Evolutionary conservation across 768 basidiomycete species (phyloP).

Genomic region (Gymnopilus dilepis): DNA sequence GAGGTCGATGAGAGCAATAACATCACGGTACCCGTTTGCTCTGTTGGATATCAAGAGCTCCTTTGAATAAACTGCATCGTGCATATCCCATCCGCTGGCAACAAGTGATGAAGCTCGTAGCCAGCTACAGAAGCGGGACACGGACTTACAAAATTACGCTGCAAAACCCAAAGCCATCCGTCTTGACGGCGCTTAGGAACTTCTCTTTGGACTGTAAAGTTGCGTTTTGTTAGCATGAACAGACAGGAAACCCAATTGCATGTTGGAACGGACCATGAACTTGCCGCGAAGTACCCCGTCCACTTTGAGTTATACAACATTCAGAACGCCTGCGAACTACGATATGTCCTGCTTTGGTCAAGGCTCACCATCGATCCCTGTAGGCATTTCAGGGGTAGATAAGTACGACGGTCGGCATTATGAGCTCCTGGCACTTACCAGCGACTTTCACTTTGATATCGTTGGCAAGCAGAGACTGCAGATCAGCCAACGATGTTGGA

Average conservation of each 20-base stretch:
- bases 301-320: conserved; percentile 47
- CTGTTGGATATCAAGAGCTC: conserved; percentile 93
- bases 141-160: conserved; percentile 83
- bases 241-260: background rate
- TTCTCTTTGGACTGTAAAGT: conserved; percentile 81
- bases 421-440: conserved; percentile 52
- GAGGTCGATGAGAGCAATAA: conserved; percentile 86
- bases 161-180: conserved; percentile 92
- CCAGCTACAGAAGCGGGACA: too few relatives aligned
- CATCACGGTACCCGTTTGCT: conserved; percentile 90
- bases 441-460: conserved; percentile 94
- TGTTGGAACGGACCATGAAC: conserved; percentile 66
- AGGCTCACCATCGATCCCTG: conserved; percentile 69
- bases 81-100: conserved; percentile 87
- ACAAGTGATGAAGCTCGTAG: conserved; percentile 4
- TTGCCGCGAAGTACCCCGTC: conserved; percentile 97
- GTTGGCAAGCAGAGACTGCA: conserved; percentile 54
- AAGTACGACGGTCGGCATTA: background rate
- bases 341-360: background rate
- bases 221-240: background rate
- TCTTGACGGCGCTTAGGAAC: conserved; percentile 80
- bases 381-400: conserved; percentile 4
- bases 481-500: conserved; percentile 54
- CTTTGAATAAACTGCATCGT: conserved; percentile 81
- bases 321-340: background rate